Evolutionary conservation across 2,329 filamentous ascomycete genomes (phyloP).

Genomic region (Aspergillus quadrilineatus): DNA sequence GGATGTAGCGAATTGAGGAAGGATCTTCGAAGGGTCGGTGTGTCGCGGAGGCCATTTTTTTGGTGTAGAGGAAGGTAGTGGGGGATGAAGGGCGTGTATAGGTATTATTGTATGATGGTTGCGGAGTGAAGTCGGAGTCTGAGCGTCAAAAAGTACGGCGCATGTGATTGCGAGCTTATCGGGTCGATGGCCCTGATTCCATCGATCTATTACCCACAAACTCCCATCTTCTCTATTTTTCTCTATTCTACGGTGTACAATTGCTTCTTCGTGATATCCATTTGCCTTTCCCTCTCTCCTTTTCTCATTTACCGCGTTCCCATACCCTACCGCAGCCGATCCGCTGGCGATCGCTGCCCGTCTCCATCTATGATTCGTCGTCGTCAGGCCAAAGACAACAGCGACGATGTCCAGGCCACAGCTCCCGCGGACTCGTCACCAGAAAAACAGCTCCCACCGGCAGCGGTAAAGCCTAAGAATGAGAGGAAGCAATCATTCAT

Average conservation of each 20-base stretch:
- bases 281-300: not conserved
- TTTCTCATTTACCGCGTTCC: not conserved
- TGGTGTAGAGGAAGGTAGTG: not conserved
- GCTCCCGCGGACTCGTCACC: conserved; percentile 19
- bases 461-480: not conserved
- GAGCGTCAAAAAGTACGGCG: not conserved
- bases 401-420: conserved; percentile 25
- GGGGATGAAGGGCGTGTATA: not conserved
- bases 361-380: conserved; percentile 39
- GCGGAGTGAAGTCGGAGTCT: not conserved
- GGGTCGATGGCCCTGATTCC: not conserved
- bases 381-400: conserved; percentile 38
- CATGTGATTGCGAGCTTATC: conserved; percentile 5
- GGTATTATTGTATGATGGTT: not conserved
- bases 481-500: conserved; percentile 26
- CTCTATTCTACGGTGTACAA: not conserved
- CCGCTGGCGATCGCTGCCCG: conserved; percentile 6
- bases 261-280: not conserved
- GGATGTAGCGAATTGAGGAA: conserved; percentile 54
- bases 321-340: not conserved
- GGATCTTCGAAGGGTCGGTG: conserved; percentile 21
- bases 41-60: not conserved
- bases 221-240: not conserved
- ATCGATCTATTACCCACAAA: not conserved
- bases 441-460: not conserved